Evolutionary conservation across 2,329 filamentous ascomycete genomes (phyloP).

Genomic region (Laburnicola sp.): DNA sequence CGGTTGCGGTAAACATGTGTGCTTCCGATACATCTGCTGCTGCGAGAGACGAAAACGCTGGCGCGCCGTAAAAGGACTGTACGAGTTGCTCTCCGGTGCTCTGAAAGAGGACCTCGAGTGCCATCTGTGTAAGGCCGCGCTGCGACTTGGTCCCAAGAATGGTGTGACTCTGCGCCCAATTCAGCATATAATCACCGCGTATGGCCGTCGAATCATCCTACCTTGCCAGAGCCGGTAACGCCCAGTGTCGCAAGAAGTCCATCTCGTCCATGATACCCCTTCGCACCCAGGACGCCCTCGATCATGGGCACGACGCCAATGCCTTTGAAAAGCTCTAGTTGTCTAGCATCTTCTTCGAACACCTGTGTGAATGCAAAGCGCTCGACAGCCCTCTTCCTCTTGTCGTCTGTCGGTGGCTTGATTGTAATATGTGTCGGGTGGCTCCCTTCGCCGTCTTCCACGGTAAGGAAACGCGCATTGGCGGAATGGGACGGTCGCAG

Average conservation of each 20-base stretch:
- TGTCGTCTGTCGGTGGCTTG: conserved; percentile 72
- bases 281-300: conserved; percentile 75
- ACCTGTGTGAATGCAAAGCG: conserved; percentile 93
- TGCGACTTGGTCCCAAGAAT: conserved; percentile 87
- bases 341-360: conserved; percentile 82
- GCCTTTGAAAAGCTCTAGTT: conserved; percentile 83
- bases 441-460: conserved; percentile 59
- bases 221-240: conserved; percentile 95
- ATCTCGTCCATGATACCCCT: conserved; percentile 79
- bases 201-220: conserved; percentile 41
- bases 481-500: conserved; percentile 57
- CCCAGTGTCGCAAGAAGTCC: conserved; percentile 88
- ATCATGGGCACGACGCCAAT: conserved; percentile 75
- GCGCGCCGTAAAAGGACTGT: conserved; percentile 58
- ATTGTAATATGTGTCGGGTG: conserved; percentile 57
- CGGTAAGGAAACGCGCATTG: conserved; percentile 69
- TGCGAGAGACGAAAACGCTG: conserved; percentile 72
- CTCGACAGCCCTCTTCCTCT: conserved; percentile 83
- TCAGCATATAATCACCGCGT: conserved; percentile 6
- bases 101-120: conserved; percentile 85
- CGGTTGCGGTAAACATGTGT: conserved; percentile 70
- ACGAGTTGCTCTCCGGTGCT: conserved; percentile 75
- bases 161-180: conserved; percentile 74
- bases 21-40: conserved; percentile 81
- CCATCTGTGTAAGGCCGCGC: conserved; percentile 87